These are phyloP conservation scores for Madurella fahalii DNA, from an alignment of 2,329 filamentous ascomycete species.

Conservation along the genomic window DNA sequence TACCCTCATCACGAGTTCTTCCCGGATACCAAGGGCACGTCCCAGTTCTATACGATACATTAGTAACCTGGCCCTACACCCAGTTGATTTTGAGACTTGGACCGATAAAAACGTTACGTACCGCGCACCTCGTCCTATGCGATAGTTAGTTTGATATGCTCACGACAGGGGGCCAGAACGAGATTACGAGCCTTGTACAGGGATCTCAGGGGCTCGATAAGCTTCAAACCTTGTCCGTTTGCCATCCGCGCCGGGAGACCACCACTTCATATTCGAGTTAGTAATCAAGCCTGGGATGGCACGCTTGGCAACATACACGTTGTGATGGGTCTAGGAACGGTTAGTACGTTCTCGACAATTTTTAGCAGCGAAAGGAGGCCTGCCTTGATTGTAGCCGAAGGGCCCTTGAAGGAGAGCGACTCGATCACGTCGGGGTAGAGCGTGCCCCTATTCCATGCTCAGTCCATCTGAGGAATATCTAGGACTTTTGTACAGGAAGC, in stretches of 20 bases:
- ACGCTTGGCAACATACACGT: slow-evolving; percentile 13
- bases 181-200: slow-evolving; percentile 69
- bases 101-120: slow-evolving; percentile 4
- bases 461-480: slow-evolving; percentile 50
- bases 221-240: slow-evolving; percentile 46
- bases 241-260: slow-evolving; percentile 35
- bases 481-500: neutral
- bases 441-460: slow-evolving; percentile 15
- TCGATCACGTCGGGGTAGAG: slow-evolving; percentile 66
- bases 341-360: slow-evolving; percentile 1
- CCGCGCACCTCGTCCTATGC: slow-evolving; percentile 21
- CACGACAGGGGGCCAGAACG: neutral
- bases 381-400: slow-evolving; percentile 45
- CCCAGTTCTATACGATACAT: slow-evolving; percentile 13
- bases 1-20: slow-evolving; percentile 23
- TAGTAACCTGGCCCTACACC: neutral
- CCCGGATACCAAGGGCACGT: slow-evolving; percentile 19
- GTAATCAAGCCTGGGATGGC: slow-evolving; percentile 11
- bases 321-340: slow-evolving; percentile 29
- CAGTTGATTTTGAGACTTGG: neutral
- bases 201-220: slow-evolving; percentile 75
- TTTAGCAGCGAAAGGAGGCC: neutral
- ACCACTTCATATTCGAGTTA: slow-evolving; percentile 31
- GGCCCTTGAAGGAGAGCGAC: slow-evolving; percentile 45
- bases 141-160: neutral